Percentiles rank a stretch among this genome's conserved stretches.
These are phyloP conservation scores for Panaeolus papilionaceus DNA, from an alignment of 768 basidiomycete genomes.

Conservation along the genomic window DNA sequence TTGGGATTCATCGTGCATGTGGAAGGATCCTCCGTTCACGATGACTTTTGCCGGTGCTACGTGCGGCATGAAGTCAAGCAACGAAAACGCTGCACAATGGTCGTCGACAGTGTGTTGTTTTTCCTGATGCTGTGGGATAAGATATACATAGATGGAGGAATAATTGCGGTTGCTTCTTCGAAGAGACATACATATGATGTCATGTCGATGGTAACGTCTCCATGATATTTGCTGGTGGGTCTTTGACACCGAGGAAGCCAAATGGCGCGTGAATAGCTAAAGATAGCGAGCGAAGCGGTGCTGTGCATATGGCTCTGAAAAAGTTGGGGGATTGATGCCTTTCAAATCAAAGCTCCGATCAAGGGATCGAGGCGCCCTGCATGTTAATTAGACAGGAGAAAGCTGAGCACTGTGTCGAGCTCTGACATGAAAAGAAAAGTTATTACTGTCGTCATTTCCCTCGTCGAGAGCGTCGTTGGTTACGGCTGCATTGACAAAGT, in stretches of 20 bases:
- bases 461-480: neutral
- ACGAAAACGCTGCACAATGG: no score
- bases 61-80: no score
- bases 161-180: neutral
- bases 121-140: no score
- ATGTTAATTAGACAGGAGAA: no score
- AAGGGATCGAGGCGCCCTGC: no score
- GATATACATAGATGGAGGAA: neutral
- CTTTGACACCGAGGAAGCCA: neutral
- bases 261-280: neutral
- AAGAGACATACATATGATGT: neutral
- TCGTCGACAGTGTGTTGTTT: no score
- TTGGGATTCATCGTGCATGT: no score
- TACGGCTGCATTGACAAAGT: neutral
- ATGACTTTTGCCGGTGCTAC: neutral
- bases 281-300: neutral
- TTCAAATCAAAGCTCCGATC: no score
- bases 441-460: neutral
- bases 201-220: slow-evolving; percentile 1
- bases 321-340: neutral
- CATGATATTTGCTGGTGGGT: neutral
- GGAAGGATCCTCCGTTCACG: no score
- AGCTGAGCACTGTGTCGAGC: no score
- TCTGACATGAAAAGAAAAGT: no score
- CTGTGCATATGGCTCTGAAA: neutral